Evolutionary conservation across 495 filamentous ascomycete species (phyloP), one percentile per base, ranked within the genome.

Genomic region (Penicillium nucicola): DNA sequence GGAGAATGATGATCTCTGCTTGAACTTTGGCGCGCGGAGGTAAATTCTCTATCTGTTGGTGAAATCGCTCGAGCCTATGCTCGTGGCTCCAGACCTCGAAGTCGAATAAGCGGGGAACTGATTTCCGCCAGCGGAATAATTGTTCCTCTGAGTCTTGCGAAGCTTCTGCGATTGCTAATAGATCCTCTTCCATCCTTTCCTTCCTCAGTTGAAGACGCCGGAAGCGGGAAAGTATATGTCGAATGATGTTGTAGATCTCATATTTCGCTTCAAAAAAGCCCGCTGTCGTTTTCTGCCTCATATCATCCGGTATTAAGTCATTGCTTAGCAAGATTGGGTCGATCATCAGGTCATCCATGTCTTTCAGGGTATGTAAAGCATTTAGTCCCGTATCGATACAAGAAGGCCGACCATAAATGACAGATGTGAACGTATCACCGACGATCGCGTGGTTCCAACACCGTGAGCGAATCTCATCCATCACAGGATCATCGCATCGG

Each of bases 391-490:
- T 42, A 23, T 61, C 58, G 19, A 57, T 42, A 12, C 54, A 61
- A 5, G 48, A 38, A 2, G 58, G 54, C 7, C 58, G 50, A 17
- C 58, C 58, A 39, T 57, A 61, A 15, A 57, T 17, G 20, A 57
- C 52, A 14, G 58, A 53, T 11, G 34, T 28, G 35, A 61, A 61
- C 3, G 54, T 61, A 31, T 61, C 58, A n/a, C 39, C 39, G 5
- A 57, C 47, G 14, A 57, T 46, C 18, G 57, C 42, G 20, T 61
- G 58, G 20, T 57, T 57, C 58, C 58, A 61, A 35, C 54, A 54
- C 12, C 58, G 54, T 22, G 50, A 54, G 13, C 55, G 46, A 22
- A 54, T 44, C 37, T 57, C 50, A 42, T 45, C 43, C 17, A 48
- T 30, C 22, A 57, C 32, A 1, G 19, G 45, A 42, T 23, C 42